Conservation (phyloP, 1,284 basidiomycete genomes). For the Ustilago nuda region DNA sequence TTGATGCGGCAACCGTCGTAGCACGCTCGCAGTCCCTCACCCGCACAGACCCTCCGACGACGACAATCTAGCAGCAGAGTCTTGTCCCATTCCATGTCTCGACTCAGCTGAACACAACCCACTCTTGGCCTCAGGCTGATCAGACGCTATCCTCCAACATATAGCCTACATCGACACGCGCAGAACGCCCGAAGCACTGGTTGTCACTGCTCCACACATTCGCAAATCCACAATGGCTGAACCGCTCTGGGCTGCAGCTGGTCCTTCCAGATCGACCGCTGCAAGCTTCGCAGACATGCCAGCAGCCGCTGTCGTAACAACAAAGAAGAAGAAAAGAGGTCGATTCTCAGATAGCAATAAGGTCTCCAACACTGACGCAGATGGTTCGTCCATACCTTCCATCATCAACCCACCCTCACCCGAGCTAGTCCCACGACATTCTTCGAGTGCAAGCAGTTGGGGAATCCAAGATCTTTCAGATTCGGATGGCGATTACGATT, state of each 20-base stretch:
- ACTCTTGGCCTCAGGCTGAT: neutral
- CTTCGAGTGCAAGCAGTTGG: constrained; percentile 49
- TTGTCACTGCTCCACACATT: neutral
- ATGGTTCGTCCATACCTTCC: constrained; percentile 22
- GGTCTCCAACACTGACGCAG: neutral
- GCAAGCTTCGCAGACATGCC: constrained; percentile 25
- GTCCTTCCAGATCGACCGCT: constrained; percentile 33
- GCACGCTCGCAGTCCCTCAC: neutral
- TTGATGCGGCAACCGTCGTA: neutral
- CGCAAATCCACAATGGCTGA: constrained; percentile 16
- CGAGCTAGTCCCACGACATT: constrained; percentile 38
- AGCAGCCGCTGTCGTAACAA: constrained; percentile 15
- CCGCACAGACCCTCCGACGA: neutral
- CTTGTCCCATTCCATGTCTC: neutral
- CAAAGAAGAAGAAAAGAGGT: constrained; percentile 47
- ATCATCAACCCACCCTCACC: constrained; percentile 45
- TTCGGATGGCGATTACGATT: constrained; percentile 50
- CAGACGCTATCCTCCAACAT: neutral
- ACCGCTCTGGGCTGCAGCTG: constrained; percentile 32
- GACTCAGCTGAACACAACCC: neutral
- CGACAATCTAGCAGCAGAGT: neutral
- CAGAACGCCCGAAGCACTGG: neutral
- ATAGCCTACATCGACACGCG: neutral
- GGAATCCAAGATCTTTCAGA: constrained; percentile 49
- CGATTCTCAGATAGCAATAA: constrained; percentile 30